Percentiles rank a stretch among this genome's conserved stretches.
Evolutionary conservation across 2,329 filamentous ascomycete species (phyloP).

Genomic region (Claviceps citrina): DNA sequence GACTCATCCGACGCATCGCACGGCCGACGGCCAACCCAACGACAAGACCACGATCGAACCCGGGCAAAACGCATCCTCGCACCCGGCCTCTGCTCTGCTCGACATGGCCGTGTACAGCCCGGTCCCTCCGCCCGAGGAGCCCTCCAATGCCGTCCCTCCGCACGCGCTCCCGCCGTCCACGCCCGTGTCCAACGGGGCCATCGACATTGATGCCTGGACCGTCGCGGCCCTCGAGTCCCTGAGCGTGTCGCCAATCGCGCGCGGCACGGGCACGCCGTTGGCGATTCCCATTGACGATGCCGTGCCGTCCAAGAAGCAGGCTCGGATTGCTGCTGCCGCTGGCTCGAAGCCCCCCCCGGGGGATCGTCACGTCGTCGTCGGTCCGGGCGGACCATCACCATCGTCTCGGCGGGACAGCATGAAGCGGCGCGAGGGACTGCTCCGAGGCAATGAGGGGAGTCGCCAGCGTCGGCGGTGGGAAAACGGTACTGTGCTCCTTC

Average conservation of each 20-base stretch:
- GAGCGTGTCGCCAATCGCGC: conserved; percentile 38
- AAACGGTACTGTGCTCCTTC: conserved; percentile 46
- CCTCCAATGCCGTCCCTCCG: conserved; percentile 9
- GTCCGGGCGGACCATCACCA: no score
- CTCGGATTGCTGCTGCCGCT: conserved; percentile 11
- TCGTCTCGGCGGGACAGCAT: conserved; percentile 40
- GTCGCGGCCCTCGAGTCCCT: conserved; percentile 40
- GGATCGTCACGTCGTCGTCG: conserved; percentile 27
- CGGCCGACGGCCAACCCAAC: no score
- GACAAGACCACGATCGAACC: no score
- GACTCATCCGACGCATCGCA: neutral
- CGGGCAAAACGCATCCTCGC: neutral
- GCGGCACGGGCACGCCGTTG: conserved; percentile 47
- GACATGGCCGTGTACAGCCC: conserved; percentile 39
- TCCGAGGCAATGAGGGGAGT: conserved; percentile 84
- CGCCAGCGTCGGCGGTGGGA: conserved; percentile 83
- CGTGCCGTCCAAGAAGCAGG: conserved; percentile 2
- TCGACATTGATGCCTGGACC: conserved; percentile 56
- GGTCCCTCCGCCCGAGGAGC: conserved; percentile 30
- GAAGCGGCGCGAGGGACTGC: conserved; percentile 52
- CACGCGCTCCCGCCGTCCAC: conserved; percentile 11
- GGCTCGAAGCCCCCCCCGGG: conserved; percentile 11
- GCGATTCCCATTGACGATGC: conserved; percentile 60
- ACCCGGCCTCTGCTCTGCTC: conserved; percentile 2
- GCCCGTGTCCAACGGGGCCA: conserved; percentile 14